Conservation (phyloP, 495 filamentous ascomycete genomes). For the Filosporella fistucella region DNA sequence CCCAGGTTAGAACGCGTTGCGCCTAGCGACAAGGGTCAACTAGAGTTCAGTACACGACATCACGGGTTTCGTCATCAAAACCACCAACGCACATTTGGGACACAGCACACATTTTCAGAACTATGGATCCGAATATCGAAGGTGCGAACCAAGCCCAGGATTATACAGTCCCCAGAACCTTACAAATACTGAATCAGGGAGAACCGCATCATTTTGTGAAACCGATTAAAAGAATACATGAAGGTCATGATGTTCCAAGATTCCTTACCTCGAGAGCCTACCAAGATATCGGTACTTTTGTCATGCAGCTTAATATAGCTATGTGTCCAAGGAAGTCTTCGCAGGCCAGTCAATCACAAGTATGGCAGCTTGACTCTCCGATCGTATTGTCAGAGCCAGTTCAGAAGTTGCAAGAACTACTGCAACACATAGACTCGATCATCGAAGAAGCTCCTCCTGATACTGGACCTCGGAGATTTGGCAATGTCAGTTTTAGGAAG, state of each 20-base stretch:
- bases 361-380: conserved; percentile 48
- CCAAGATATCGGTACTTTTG: conserved; percentile 76
- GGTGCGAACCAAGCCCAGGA: not conserved
- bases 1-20: too few species aligned
- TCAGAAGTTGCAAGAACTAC: conserved; percentile 54
- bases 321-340: conserved; percentile 62
- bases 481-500: conserved; percentile 81
- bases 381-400: conserved; percentile 45
- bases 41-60: not conserved
- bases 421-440: conserved; percentile 57
- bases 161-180: not conserved
- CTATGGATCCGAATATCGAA: not conserved
- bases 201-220: conserved; percentile 20
- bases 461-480: conserved; percentile 80
- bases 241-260: conserved; percentile 66
- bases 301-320: conserved; percentile 83
- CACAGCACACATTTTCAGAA: conserved; percentile 1
- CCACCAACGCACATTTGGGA: not conserved
- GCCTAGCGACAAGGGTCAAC: not conserved
- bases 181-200: conserved; percentile 13
- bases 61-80: not conserved
- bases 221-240: conserved; percentile 71
- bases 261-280: conserved; percentile 82
- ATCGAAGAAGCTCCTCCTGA: conserved; percentile 80
- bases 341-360: conserved; percentile 31